Percentiles rank a stretch among this genome's conserved stretches.
Conservation (phyloP, 805 yeast species). For the Torulaspora delbrueckii region DNA sequence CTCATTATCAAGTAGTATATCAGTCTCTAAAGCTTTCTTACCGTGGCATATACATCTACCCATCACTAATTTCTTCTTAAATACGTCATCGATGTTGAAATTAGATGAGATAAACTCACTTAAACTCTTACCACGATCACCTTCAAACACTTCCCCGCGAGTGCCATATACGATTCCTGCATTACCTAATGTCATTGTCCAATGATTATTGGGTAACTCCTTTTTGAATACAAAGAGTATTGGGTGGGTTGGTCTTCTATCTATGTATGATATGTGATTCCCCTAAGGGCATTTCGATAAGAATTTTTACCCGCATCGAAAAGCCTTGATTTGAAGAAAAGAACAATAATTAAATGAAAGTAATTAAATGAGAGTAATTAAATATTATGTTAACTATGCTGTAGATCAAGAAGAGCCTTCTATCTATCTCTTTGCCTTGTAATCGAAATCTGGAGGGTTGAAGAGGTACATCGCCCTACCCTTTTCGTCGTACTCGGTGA, state of each 20-base stretch:
- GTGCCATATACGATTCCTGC: constrained; percentile 15
- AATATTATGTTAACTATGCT: not conserved
- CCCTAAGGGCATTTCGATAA: not conserved
- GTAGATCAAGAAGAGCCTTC: not conserved
- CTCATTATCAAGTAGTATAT: constrained; percentile 9
- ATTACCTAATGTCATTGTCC: constrained; percentile 1
- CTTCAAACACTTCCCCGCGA: constrained; percentile 14
- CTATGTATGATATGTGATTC: not conserved
- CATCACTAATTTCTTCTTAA: constrained; percentile 13
- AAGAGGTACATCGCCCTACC: constrained; percentile 51
- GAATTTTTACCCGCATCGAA: not conserved
- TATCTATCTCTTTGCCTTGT: constrained; percentile 19
- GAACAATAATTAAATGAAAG: not conserved
- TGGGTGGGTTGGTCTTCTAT: too few relatives aligned
- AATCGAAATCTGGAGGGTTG: constrained; percentile 66
- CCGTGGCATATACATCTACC: constrained; percentile 18
- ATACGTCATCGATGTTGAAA: constrained; percentile 10
- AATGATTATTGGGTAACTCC: not conserved
- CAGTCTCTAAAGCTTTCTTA: constrained; percentile 14
- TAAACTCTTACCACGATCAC: constrained; percentile 2
- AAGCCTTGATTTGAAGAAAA: not conserved
- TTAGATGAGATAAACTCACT: constrained; percentile 9
- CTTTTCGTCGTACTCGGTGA: constrained; percentile 56
- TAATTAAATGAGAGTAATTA: not conserved
- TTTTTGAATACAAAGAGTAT: too few relatives aligned